phyloP scores from a whole-genome alignment of 768 basidiomycete genomes.

The Cystofilobasidium capitatum region DNA sequence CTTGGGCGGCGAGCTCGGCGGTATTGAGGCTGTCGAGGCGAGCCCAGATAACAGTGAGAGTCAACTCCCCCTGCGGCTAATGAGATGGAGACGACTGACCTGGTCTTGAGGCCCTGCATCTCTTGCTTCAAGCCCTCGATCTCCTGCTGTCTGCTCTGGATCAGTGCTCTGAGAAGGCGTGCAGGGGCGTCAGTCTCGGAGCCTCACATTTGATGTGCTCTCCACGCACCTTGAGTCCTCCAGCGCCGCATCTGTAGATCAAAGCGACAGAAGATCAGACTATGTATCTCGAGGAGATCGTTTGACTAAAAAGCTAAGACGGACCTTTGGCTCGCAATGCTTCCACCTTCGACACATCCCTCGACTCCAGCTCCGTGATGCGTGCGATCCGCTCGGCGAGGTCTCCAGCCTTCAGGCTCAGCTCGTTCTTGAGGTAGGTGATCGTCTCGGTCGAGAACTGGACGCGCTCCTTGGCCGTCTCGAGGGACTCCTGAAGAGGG shows the following conservation, averaged over 20 bases:
- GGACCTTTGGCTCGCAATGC: neutral
- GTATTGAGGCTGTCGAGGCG: no score
- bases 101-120: neutral
- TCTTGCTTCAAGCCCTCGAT: neutral
- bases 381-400: neutral
- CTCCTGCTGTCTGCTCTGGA: neutral
- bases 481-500: neutral
- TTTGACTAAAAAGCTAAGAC: neutral
- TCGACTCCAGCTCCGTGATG: neutral
- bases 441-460: neutral
- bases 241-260: no score
- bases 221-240: no score
- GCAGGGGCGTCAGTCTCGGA: no score
- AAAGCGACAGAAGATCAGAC: no score
- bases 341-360: neutral
- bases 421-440: neutral
- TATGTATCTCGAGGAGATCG: no score
- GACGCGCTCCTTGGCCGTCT: neutral
- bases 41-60: no score
- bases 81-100: no score
- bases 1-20: no score
- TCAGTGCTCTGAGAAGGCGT: no score
- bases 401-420: neutral
- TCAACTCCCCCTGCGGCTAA: no score
- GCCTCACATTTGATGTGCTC: no score